phyloP scores from a whole-genome alignment of 306 rosid species.

The Urtica urens region DNA sequence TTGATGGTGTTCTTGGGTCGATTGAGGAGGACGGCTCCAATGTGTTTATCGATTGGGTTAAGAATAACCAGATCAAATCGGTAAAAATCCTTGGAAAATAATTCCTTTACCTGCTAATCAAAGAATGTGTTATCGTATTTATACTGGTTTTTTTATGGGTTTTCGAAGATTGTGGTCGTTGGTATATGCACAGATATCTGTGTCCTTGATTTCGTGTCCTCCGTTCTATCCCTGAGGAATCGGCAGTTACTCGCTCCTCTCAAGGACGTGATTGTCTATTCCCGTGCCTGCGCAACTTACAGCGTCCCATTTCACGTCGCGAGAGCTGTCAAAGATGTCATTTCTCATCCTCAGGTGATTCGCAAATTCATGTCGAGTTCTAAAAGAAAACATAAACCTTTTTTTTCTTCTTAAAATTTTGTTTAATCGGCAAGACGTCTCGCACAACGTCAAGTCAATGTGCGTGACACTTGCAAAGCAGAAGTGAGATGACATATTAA shows the following conservation, averaged over 20 bases:
- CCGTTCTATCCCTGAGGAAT: conserved; percentile 61
- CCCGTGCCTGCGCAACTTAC: conserved; percentile 74
- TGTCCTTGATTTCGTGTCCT: conserved; percentile 72
- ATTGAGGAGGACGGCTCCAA: conserved; percentile 65
- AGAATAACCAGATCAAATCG: conserved; percentile 55
- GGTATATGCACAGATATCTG: conserved; percentile 91
- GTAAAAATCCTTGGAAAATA: too few relatives aligned
- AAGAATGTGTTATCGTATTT: too few relatives aligned
- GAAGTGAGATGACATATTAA: too few relatives aligned
- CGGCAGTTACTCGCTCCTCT: conserved; percentile 54
- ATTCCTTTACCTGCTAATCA: too few relatives aligned
- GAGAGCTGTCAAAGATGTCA: conserved; percentile 35
- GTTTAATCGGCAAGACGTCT: too few relatives aligned
- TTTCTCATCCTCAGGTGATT: conserved; percentile 84
- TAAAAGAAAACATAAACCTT: too few relatives aligned
- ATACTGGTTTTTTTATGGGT: too few relatives aligned
- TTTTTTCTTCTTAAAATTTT: too few relatives aligned
- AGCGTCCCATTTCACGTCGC: conserved; percentile 65
- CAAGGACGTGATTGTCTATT: conserved; percentile 70
- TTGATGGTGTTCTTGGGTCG: conserved; percentile 54
- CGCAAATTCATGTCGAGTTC: too few relatives aligned
- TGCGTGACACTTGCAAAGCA: too few relatives aligned
- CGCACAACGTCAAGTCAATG: too few relatives aligned
- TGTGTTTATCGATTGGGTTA: conserved; percentile 73
- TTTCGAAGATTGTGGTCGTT: conserved; percentile 75